Base-by-base conservation (phyloP, 2,329 filamentous ascomycete genomes). In the Triangularia verruculosa region DNA sequence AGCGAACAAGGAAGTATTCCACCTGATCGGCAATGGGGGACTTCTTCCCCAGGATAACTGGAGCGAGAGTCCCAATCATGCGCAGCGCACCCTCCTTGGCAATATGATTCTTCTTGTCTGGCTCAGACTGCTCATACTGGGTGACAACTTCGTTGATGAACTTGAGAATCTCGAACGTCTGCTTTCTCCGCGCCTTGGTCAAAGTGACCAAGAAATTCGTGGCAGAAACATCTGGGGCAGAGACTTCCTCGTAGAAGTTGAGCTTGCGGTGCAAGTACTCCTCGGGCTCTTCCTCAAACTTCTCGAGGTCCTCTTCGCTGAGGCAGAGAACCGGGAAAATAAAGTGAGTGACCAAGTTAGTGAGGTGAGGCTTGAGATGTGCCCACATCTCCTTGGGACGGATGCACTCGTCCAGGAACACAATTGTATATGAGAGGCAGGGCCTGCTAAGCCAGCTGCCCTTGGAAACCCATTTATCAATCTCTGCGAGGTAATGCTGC, bases 361-460 rank as follows among this genome's bases (percentile, higher is more conserved):
- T 93, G 77, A 97, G 87, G 77, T 99, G 93, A 51, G 93, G 90
- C 80, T 96, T 96, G 70, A 99, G 85, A 72, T 96, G 88, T 68
- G 89, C 86, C 95, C 95, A 99, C 87, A 97, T 99, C 66, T 92
- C 88, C 82, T 97, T 98, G 55, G 95, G 95, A 74, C 95, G 93
- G 71, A 98, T 92, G 74, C 94, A 97, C 78, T 99, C 95, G 76
- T 99, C 95, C 73, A 99, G 83, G 79, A 96, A 99, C 70, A 95
- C 90, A 65, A 99, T 85, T 0, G 92, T 98, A 78, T 96, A 96
- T 8, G 93, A 96, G 66, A 98, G 82, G 70, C 93, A 95, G 43
- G 93, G 91, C 75, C 94, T 92, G 83, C 93, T 98, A 68, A 99
- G 83, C 95, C 95, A 99, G 59, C 90, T 84, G 59, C 91, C 91